These are phyloP conservation scores for Candida nanaspora DNA, from an alignment of 805 yeast species.

Conservation along the genomic window DNA sequence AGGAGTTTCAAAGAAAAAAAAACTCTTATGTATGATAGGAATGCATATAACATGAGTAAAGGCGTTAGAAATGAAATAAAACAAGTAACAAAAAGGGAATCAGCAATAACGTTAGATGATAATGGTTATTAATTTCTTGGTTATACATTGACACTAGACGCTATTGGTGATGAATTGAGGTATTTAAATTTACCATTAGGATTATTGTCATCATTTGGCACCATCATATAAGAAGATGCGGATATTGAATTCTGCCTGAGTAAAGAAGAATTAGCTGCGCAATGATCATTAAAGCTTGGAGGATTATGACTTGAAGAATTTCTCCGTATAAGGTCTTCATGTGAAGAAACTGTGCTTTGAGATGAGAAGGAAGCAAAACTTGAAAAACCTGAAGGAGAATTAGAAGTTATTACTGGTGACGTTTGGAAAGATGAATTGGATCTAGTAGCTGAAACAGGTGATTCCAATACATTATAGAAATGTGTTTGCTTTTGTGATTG, in stretches of 20 bases:
- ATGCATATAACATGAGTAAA: too few species aligned
- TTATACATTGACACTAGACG: not conserved
- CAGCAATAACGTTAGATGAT: too few species aligned
- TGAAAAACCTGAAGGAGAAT: slow-evolving; percentile 23
- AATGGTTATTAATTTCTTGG: too few species aligned
- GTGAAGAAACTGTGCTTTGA: slow-evolving; percentile 22
- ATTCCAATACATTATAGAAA: not conserved
- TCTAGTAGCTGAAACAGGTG: slow-evolving; percentile 1
- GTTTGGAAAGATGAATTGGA: slow-evolving; percentile 1
- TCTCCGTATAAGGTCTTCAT: slow-evolving; percentile 9
- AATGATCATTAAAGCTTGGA: too few species aligned
- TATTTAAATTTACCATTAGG: not conserved
- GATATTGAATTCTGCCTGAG: not conserved
- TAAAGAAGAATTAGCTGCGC: not conserved
- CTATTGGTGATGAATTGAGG: slow-evolving; percentile 1
- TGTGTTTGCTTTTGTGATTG: not conserved
- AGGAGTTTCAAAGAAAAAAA: too few species aligned
- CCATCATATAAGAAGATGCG: not conserved
- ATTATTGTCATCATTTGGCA: not conserved
- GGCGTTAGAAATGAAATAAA: too few species aligned
- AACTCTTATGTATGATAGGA: too few species aligned
- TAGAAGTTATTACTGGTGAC: not conserved
- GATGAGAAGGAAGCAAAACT: slow-evolving; percentile 25
- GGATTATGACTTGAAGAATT: not conserved
- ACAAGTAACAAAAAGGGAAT: too few species aligned